Base-by-base conservation (phyloP, 352 stramenopile genomes). In the Phytophthora macrochlamydospora region DNA sequence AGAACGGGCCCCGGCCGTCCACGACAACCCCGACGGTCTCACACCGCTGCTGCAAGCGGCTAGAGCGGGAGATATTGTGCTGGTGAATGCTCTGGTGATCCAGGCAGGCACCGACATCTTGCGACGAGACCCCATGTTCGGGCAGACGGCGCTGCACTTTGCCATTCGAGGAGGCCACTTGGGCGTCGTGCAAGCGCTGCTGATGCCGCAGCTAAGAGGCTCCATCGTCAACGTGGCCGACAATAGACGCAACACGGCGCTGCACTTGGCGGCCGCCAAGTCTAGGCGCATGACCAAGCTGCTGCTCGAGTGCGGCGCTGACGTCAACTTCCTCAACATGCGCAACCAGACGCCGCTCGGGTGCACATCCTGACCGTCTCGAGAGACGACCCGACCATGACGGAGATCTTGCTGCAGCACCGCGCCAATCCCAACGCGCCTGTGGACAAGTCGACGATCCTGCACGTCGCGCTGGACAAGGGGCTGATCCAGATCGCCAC, bases 181-280 rank as follows among this genome's bases (percentile, higher is more conserved):
- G 43, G 83, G 79, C 32, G 74, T 91, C 8, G 77, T 91, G 29
- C 82, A 91, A 57, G 83, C 81, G 42, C 66, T 91, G 33, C 64
- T 90, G 13, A 90, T 89, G 75, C 83, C 83, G 7, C 76, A 89
- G 53, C 56, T 91, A 31, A 72, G 75, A 8, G 73, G 72, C 9
- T 91, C 83, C 7, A 89, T 91, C 46, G 81, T 91, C 18, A 91
- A 91, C 53, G 69, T 91, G 30, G 76, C 83, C 7, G 83, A 91
- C 65, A 90, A 83, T 55, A 67, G 81, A 12, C 78, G 77, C 46
- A 90, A 90, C 56, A 90, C 81, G 48, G 76, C 81, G 52, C 54
- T 90, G 60, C 81, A 90, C 33, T 52, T 90, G 54, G 81, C 81
- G 1, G 79, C 80, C 1, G 80, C 78, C 37, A 90, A 89, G 50